Evolutionary conservation across 768 basidiomycete species (phyloP).

Genomic region (Lyophyllum shimeji): DNA sequence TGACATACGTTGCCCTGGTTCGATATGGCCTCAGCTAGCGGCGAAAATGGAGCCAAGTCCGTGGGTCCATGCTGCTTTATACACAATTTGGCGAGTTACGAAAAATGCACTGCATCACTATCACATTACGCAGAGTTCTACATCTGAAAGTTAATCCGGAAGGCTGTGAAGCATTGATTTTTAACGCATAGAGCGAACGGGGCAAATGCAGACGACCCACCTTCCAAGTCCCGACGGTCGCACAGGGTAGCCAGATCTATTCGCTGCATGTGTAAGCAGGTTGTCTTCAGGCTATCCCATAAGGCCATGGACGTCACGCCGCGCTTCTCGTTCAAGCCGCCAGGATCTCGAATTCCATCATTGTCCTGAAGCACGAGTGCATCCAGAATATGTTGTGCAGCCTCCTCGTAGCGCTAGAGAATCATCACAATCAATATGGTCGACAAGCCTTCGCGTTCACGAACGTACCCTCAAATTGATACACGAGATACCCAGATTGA

Average conservation of each 20-base stretch:
- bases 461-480: conserved; percentile 76
- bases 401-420: conserved; percentile 78
- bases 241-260: conserved; percentile 76
- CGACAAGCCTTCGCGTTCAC: conserved; percentile 5
- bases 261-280: conserved; percentile 78
- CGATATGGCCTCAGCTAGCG: no score
- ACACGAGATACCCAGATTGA: conserved; percentile 91
- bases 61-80: no score
- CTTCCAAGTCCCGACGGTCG: conserved; percentile 68
- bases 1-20: no score
- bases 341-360: conserved; percentile 61
- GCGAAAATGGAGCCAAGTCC: no score
- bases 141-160: conserved; percentile 27
- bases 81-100: no score
- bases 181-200: neutral
- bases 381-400: conserved; percentile 83
- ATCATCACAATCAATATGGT: conserved; percentile 1
- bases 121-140: conserved; percentile 5
- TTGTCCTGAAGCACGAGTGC: conserved; percentile 88
- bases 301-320: conserved; percentile 76
- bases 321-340: conserved; percentile 48
- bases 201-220: conserved; percentile 24
- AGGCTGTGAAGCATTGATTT: conserved; percentile 21
- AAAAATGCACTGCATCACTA: neutral
- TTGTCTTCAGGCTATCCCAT: conserved; percentile 88